These are phyloP conservation scores for Juncus effusus DNA, from an alignment of 176 grass and related monocot genomes.

Conservation along the genomic window DNA sequence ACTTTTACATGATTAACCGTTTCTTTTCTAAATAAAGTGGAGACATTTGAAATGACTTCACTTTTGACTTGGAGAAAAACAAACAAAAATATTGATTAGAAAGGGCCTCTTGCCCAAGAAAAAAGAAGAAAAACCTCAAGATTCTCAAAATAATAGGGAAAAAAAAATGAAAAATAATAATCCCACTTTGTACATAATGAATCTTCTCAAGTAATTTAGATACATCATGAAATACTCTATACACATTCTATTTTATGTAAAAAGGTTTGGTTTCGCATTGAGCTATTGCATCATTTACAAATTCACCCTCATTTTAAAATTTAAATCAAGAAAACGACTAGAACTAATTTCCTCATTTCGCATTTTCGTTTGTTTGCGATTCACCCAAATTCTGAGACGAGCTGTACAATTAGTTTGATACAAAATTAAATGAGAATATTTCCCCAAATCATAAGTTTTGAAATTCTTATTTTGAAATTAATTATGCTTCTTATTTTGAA, in stretches of 20 bases:
- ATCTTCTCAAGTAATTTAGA: no score
- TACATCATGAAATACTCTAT: not conserved
- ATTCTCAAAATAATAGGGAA: not conserved
- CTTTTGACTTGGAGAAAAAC: not conserved
- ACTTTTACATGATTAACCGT: no score
- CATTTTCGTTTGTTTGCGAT: slow-evolving; percentile 5
- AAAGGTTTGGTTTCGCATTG: slow-evolving; percentile 16
- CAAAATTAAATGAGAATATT: no score
- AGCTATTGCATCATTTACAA: slow-evolving; percentile 20
- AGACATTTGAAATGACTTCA: not conserved
- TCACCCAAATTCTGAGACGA: no score
- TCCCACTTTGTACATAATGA: no score
- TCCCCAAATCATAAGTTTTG: no score
- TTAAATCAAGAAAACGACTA: slow-evolving; percentile 23
- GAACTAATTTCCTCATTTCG: slow-evolving; percentile 20
- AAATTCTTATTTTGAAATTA: slow-evolving; percentile 3
- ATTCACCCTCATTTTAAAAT: slow-evolving; percentile 1
- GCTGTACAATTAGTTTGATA: no score
- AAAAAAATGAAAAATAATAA: slow-evolving; percentile 9
- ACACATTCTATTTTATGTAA: slow-evolving; percentile 31
- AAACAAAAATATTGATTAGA: not conserved
- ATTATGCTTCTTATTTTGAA: not conserved
- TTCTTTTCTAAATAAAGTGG: no score
- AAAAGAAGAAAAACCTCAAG: not conserved
- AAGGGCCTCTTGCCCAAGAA: not conserved